phyloP scores from a whole-genome alignment of 2,329 filamentous ascomycete genomes.

The Cordyceps tenuipes region DNA sequence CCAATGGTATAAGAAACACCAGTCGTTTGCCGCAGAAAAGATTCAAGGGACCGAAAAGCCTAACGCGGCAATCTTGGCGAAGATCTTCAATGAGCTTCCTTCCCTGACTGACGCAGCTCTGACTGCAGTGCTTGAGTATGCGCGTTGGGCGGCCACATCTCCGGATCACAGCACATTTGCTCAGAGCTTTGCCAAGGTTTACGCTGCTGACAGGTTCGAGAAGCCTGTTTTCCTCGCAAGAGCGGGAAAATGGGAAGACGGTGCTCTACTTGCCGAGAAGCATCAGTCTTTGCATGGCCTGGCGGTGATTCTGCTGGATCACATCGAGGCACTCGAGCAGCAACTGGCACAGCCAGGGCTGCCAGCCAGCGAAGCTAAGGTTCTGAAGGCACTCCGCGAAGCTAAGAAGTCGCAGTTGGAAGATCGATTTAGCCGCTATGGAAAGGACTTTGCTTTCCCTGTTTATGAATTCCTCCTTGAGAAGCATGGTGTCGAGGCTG shows the following conservation, averaged over 20 bases:
- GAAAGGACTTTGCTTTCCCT: slow-evolving; percentile 60
- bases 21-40: slow-evolving; percentile 23
- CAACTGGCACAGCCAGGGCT: slow-evolving; percentile 22
- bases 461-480: slow-evolving; percentile 73
- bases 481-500: slow-evolving; percentile 53
- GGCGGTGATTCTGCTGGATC: slow-evolving; percentile 47
- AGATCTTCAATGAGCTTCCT: slow-evolving; percentile 41
- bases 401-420: slow-evolving; percentile 39
- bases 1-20: slow-evolving; percentile 45
- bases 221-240: slow-evolving; percentile 47
- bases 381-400: slow-evolving; percentile 27
- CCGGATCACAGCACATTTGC: slow-evolving; percentile 34
- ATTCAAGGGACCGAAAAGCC: slow-evolving; percentile 25
- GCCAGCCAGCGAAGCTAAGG: slow-evolving; percentile 21
- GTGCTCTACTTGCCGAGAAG: slow-evolving; percentile 49
- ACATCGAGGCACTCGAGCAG: slow-evolving; percentile 35
- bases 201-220: slow-evolving; percentile 41
- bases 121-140: slow-evolving; percentile 43
- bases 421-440: slow-evolving; percentile 54
- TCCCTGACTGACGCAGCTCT: slow-evolving; percentile 47
- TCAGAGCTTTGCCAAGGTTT: slow-evolving; percentile 40
- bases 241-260: slow-evolving; percentile 49
- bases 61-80: slow-evolving; percentile 33
- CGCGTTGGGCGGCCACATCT: slow-evolving; percentile 40
- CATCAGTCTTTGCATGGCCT: slow-evolving; percentile 47